These are phyloP conservation scores for Backusella westeae DNA, from an alignment of 192 early-diverging fungal species.

Conservation along the genomic window DNA sequence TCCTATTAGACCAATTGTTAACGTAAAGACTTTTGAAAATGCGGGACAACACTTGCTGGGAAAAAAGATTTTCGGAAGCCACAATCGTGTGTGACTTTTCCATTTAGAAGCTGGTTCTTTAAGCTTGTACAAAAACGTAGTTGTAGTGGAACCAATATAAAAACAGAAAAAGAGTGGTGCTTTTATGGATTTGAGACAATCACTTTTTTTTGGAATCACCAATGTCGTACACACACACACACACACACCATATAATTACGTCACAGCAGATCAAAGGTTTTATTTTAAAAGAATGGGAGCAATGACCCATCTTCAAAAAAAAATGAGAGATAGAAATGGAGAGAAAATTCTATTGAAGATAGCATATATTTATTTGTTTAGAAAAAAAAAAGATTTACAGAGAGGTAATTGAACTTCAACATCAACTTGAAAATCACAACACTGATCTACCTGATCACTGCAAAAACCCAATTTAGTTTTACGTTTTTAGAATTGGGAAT, in stretches of 20 bases:
- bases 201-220: background rate
- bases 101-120: background rate
- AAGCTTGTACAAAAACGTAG: background rate
- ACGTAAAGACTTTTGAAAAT: background rate
- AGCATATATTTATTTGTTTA: background rate
- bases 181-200: background rate
- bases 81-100: conserved; percentile 4
- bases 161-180: too few relatives aligned
- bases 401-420: background rate
- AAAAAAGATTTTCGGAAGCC: background rate
- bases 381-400: background rate
- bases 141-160: background rate
- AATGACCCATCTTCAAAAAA: too few relatives aligned
- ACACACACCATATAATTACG: background rate
- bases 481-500: background rate
- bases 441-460: background rate
- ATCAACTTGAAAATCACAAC: background rate
- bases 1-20: background rate
- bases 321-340: too few relatives aligned
- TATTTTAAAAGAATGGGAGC: background rate
- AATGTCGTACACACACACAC: background rate
- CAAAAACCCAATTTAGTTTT: background rate
- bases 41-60: background rate
- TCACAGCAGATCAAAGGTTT: background rate
- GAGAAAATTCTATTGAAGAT: background rate